Conservation (phyloP, 2,329 filamentous ascomycete genomes). For the Eutypella sp. region DNA sequence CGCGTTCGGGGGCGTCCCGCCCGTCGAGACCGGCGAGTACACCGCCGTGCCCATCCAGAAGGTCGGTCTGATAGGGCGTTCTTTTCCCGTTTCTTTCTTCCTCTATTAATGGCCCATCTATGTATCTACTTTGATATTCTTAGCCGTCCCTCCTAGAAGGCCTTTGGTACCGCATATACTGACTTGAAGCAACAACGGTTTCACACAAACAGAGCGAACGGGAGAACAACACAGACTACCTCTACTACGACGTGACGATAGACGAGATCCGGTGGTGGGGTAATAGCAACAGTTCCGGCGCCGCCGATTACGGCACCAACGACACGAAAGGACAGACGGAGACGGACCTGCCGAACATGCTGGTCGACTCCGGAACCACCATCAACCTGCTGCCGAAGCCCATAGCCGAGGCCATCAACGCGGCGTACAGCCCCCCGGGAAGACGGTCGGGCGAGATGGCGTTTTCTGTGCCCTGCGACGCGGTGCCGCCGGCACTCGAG, state of each 20-base stretch:
- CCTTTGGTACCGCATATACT: background rate
- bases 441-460: constrained; percentile 14
- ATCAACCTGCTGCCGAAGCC: constrained; percentile 26
- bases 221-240: constrained; percentile 18
- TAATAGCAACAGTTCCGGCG: constrained; percentile 13
- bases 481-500: constrained; percentile 22
- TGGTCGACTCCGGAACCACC: constrained; percentile 30
- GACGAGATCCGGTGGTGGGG: constrained; percentile 15
- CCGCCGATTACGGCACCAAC: background rate
- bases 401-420: constrained; percentile 25
- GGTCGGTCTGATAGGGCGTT: constrained; percentile 8
- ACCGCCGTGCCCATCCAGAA: constrained; percentile 22
- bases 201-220: constrained; percentile 3
- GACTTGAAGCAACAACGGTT: background rate
- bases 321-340: constrained; percentile 11
- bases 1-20: constrained; percentile 28
- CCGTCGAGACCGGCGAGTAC: constrained; percentile 23
- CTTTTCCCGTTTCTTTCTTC: background rate
- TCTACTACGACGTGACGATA: constrained; percentile 24
- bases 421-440: constrained; percentile 11
- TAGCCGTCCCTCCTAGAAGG: background rate
- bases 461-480: constrained; percentile 24
- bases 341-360: constrained; percentile 16
- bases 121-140: background rate
- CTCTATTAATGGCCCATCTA: background rate